Evolutionary conservation across 306 rosid genomes (phyloP).

Genomic region (Lagenaria siceraria): DNA sequence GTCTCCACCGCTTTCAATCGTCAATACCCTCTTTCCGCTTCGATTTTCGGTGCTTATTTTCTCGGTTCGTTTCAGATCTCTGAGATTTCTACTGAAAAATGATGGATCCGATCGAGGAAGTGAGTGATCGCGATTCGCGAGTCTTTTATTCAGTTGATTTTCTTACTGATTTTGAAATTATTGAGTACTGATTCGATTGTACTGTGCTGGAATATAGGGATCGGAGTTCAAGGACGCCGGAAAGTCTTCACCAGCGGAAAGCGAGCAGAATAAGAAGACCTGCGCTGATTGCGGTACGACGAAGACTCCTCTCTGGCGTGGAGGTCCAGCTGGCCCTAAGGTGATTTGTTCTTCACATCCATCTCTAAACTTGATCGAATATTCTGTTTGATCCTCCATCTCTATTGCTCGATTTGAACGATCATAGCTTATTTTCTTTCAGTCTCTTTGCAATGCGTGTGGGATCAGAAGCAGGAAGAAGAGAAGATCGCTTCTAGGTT

Average conservation of each 20-base stretch:
- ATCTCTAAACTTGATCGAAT: not conserved
- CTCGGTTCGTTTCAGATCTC: conserved; percentile 22
- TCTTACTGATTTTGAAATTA: not conserved
- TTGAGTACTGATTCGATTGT: conserved; percentile 14
- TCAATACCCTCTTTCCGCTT: not conserved
- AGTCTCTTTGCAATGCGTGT: conserved; percentile 92
- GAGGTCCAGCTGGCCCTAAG: conserved; percentile 98
- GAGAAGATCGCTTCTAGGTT: conserved; percentile 61
- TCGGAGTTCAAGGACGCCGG: conserved; percentile 45
- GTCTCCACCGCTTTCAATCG: not conserved
- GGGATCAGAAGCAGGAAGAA: conserved; percentile 98
- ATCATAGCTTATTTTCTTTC: not conserved
- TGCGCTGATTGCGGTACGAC: conserved; percentile 93
- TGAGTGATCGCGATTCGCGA: conserved; percentile 24
- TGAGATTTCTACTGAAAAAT: conserved; percentile 15
- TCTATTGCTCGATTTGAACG: not conserved
- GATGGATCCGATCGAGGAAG: conserved; percentile 64
- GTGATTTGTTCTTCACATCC: conserved; percentile 13
- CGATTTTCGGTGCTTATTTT: conserved; percentile 3
- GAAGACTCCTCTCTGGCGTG: conserved; percentile 90
- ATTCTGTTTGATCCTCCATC: not conserved
- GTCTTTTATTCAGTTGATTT: not conserved
- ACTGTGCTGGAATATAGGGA: conserved; percentile 40
- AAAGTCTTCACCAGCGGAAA: conserved; percentile 30
- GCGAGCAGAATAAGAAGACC: conserved; percentile 39